These are phyloP conservation scores for Tuber brumale DNA, from an alignment of 495 filamentous ascomycete genomes.

Conservation along the genomic window DNA sequence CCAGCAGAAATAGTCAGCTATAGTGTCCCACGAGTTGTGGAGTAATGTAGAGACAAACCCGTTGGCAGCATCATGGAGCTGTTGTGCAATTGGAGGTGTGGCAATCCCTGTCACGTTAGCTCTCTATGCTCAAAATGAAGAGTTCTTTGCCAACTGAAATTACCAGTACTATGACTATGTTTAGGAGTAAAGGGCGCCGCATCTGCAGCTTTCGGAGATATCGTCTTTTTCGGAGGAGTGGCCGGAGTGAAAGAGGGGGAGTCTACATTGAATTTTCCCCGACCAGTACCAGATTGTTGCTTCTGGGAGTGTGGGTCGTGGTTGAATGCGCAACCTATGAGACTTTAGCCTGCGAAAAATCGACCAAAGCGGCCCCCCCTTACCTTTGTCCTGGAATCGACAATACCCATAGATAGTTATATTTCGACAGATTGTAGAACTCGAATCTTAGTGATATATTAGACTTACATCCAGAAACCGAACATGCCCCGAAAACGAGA, in stretches of 20 bases:
- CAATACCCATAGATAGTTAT: constrained; percentile 91
- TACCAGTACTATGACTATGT: constrained; percentile 25
- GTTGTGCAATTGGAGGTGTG: constrained; percentile 40
- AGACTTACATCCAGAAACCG: constrained; percentile 17
- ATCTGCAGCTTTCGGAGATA: constrained; percentile 80
- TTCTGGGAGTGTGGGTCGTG: constrained; percentile 62
- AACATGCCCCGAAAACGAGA: constrained; percentile 5
- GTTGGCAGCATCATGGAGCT: constrained; percentile 39
- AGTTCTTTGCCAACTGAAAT: constrained; percentile 30
- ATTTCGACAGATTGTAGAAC: constrained; percentile 87
- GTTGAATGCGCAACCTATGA: constrained; percentile 74
- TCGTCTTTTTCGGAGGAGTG: constrained; percentile 51
- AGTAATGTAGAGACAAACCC: constrained; percentile 20
- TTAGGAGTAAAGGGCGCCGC: constrained; percentile 86
- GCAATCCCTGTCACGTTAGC: constrained; percentile 43
- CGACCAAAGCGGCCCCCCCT: constrained; percentile 19
- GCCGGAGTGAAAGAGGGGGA: constrained; percentile 89
- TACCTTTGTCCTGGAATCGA: constrained; percentile 75
- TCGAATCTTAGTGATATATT: constrained; percentile 46
- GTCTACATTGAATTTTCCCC: constrained; percentile 89
- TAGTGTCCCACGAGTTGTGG: background rate
- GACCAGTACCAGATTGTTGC: constrained; percentile 50
- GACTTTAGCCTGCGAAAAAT: constrained; percentile 24
- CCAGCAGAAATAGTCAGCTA: constrained; percentile 19
- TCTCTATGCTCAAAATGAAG: constrained; percentile 24